phyloP scores from a whole-genome alignment of 2,329 filamentous ascomycete species.

The Paraphaeosphaeria minitans region DNA sequence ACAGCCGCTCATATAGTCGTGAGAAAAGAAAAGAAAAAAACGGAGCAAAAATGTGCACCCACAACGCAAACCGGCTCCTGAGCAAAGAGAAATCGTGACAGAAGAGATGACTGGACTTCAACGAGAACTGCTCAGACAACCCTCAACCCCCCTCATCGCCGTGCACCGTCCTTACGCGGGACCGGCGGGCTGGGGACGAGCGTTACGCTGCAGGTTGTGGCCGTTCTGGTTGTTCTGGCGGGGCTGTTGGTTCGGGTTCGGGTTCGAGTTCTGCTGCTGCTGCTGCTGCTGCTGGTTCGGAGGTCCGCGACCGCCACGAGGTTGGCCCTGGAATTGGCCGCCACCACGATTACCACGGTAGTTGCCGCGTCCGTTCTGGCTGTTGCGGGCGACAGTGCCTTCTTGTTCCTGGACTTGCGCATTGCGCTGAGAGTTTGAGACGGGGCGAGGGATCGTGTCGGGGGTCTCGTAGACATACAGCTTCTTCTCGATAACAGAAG shows the following conservation, averaged over 20 bases:
- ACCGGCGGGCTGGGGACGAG: conserved; percentile 38
- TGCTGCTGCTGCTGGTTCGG: conserved; percentile 29
- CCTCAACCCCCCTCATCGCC: conserved; percentile 18
- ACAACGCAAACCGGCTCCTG: conserved; percentile 28
- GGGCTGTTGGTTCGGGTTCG: conserved; percentile 26
- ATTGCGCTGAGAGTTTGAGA: conserved; percentile 57
- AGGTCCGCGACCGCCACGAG: conserved; percentile 18
- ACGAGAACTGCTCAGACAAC: conserved; percentile 41
- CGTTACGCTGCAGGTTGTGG: conserved; percentile 41
- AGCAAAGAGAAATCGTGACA: conserved; percentile 40
- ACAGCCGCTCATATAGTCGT: conserved; percentile 37
- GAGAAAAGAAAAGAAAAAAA: conserved; percentile 31
- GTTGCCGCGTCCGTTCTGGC: conserved; percentile 30
- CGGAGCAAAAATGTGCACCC: conserved; percentile 36
- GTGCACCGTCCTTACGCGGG: conserved; percentile 33
- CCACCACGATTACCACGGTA: conserved; percentile 39
- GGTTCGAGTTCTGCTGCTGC: conserved; percentile 12
- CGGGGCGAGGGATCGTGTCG: conserved; percentile 88
- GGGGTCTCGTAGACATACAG: conserved; percentile 98
- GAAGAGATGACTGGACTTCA: conserved; percentile 25
- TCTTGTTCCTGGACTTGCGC: conserved; percentile 30
- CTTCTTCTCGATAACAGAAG: conserved; percentile 91
- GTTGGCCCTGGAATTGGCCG: conserved; percentile 33
- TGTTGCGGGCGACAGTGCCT: conserved; percentile 21
- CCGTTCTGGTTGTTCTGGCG: conserved; percentile 46